These are phyloP conservation scores for Aspergillus nomiae DNA, from an alignment of 2,329 filamentous ascomycete genomes.

Conservation along the genomic window DNA sequence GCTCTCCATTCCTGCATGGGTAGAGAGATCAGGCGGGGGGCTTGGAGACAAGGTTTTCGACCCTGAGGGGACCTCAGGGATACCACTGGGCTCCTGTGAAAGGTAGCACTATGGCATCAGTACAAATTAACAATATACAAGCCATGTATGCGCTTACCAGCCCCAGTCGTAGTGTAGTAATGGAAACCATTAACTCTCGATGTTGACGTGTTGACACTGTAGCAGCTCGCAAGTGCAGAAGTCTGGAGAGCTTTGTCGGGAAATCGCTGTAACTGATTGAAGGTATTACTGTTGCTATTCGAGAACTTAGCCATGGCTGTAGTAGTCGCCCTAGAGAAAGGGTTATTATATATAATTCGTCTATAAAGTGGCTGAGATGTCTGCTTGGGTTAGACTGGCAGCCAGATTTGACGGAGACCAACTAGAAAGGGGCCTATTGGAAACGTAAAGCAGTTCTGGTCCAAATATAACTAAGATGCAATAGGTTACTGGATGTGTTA, in stretches of 20 bases:
- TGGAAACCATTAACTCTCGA: slow-evolving; percentile 79
- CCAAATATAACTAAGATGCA: neutral
- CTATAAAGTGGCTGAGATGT: neutral
- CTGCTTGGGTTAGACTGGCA: neutral
- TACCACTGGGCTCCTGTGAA: slow-evolving; percentile 78
- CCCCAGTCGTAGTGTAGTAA: slow-evolving; percentile 91
- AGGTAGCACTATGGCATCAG: slow-evolving; percentile 5
- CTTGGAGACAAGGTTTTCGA: slow-evolving; percentile 82
- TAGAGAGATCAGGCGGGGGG: slow-evolving; percentile 80
- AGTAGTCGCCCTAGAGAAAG: slow-evolving; percentile 10
- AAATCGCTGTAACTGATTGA: slow-evolving; percentile 61
- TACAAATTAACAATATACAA: neutral
- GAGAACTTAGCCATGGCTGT: slow-evolving; percentile 51
- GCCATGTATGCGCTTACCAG: slow-evolving; percentile 60
- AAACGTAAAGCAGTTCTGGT: neutral
- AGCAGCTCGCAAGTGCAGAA: slow-evolving; percentile 89
- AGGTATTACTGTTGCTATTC: slow-evolving; percentile 73
- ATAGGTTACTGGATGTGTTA: neutral
- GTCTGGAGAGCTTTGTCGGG: slow-evolving; percentile 52
- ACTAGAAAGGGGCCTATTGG: neutral
- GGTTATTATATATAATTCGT: slow-evolving; percentile 5
- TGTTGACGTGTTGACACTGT: slow-evolving; percentile 72
- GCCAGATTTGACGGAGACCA: neutral
- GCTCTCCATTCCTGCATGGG: slow-evolving; percentile 65
- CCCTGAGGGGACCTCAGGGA: slow-evolving; percentile 91